Evolutionary conservation across 1,284 basidiomycete species (phyloP), one percentile per base, ranked within the genome.

Genomic region (Fomitopsis pinicola): DNA sequence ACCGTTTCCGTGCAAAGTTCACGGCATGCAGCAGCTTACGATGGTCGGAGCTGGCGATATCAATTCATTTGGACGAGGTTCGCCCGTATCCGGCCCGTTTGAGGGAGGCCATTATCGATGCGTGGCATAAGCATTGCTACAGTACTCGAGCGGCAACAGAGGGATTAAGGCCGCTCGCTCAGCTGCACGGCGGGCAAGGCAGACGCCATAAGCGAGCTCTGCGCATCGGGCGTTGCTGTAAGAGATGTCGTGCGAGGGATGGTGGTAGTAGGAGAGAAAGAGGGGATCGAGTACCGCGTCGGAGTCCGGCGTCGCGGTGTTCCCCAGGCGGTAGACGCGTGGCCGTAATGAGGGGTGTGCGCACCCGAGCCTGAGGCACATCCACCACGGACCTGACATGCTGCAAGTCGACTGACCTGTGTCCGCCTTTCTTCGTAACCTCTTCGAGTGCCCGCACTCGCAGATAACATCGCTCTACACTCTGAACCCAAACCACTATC

Each of bases 391-490:
- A 58, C 61, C 55, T 53, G 53, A 60, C 66, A 62, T 62, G 66
- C 63, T 61, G 62, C 59, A 60, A 55, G 60, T 62, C 61, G 38
- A 56, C 63, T 62, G 38, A 19, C 55, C 67, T 68, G 67, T 67
- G 63, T 62, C 68, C 62, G 61, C 66, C 52, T 52, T 54, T 59
- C 14, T 40, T 58, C 56, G 60, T 61, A 66, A 68, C 65, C 65
- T 56, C 48, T 59, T 28, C 28, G 57, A 53, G 58, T 50, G 52
- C 42, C 35, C 62, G 52, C 62, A 50, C 58, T 44, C 59, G 59
- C 62, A 62, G 65, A 62, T 63, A 60, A 64, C 50, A 62, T 53
- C 60, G 62, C 60, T 53, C 63, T 35, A 60, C 58, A 63, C 59
- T 42, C 40, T 54, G 40, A 61, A 19, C 54, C 45, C 56, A 40